These are phyloP conservation scores for Pythium diclinum DNA, from an alignment of 352 stramenopile species.

Conservation along the genomic window DNA sequence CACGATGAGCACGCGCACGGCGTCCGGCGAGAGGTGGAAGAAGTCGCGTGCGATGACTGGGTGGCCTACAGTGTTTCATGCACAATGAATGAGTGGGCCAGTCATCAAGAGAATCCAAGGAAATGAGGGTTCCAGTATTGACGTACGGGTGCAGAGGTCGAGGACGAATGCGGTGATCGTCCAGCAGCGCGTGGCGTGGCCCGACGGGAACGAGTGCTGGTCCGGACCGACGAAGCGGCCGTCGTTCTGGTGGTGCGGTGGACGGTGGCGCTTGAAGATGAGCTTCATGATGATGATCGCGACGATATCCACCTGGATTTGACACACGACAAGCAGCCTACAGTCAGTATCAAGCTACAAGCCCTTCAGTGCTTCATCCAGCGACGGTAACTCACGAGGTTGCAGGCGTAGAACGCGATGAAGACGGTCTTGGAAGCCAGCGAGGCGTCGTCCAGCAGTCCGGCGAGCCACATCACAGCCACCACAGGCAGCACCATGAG, in stretches of 20 bases:
- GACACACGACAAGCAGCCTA: too few relatives aligned
- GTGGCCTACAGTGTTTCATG: constrained; percentile 22
- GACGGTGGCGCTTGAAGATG: constrained; percentile 64
- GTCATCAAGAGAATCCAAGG: neutral
- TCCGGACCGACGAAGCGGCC: constrained; percentile 76
- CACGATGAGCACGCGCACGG: constrained; percentile 40
- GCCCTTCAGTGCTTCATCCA: too few relatives aligned
- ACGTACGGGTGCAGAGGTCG: constrained; percentile 45
- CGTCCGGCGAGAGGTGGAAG: constrained; percentile 43
- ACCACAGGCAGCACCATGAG: constrained; percentile 51
- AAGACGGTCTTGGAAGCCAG: constrained; percentile 32
- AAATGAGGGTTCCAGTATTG: constrained; percentile 1
- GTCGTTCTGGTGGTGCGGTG: constrained; percentile 71
- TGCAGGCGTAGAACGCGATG: constrained; percentile 45
- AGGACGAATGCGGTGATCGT: constrained; percentile 65
- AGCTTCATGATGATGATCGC: constrained; percentile 78
- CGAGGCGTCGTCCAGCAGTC: constrained; percentile 30
- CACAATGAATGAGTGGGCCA: too few relatives aligned
- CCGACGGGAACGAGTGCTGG: constrained; percentile 85
- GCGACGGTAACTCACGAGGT: constrained; percentile 30
- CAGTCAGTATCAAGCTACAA: too few relatives aligned
- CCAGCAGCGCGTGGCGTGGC: constrained; percentile 75
- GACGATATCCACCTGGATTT: constrained; percentile 59
- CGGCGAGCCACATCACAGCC: constrained; percentile 32
- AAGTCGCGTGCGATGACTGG: constrained; percentile 45